Evolutionary conservation across 768 basidiomycete genomes (phyloP).

Genomic region (Leccinum fibrillosum): DNA sequence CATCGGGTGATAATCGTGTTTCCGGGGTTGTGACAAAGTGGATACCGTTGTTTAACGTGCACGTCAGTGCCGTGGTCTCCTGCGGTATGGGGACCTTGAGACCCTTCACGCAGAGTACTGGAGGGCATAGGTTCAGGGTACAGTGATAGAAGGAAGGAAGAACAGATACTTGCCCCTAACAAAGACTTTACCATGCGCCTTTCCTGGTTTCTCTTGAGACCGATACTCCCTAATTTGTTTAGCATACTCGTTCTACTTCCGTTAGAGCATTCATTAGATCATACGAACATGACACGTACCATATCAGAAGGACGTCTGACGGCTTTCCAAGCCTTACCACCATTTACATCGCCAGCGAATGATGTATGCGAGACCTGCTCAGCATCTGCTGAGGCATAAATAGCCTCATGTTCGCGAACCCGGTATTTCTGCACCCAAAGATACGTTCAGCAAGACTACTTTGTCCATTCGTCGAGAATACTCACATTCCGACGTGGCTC

Average conservation of each 20-base stretch:
- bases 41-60: conserved; percentile 94
- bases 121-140: neutral
- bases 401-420: conserved; percentile 74
- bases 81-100: conserved; percentile 76
- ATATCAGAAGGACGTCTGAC: conserved; percentile 92
- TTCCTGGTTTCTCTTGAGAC: conserved; percentile 71
- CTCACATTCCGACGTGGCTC: conserved; percentile 27
- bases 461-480: neutral
- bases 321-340: conserved; percentile 80
- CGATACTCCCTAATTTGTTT: conserved; percentile 84
- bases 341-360: conserved; percentile 78
- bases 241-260: conserved; percentile 84
- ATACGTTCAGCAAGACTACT: conserved; percentile 1
- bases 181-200: conserved; percentile 89
- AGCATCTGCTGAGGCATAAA: conserved; percentile 74
- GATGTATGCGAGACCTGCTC: conserved; percentile 70
- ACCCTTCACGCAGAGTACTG: conserved; percentile 75
- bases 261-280: neutral
- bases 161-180: conserved; percentile 64
- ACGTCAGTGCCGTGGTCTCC: conserved; percentile 72
- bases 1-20: conserved; percentile 52
- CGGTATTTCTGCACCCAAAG: conserved; percentile 62
- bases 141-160: neutral
- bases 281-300: conserved; percentile 45
- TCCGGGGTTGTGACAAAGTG: conserved; percentile 93